Base-by-base conservation (phyloP, 73 alveolate species). In the Tetrahymena elliotti region DNA sequence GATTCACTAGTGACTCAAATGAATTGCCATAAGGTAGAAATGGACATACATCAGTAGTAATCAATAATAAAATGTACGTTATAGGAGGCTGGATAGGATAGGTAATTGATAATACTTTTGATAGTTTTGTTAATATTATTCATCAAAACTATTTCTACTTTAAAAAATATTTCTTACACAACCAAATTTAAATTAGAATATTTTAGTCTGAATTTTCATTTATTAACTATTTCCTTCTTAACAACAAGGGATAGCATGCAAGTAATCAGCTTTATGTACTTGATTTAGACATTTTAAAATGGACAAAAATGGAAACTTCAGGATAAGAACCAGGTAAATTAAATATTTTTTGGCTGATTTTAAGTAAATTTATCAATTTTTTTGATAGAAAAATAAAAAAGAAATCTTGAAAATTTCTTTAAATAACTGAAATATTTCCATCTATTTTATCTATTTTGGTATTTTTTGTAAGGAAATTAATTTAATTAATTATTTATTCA, bases 81-180 rank as follows among this genome's bases (percentile, higher is more conserved):
- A 95, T 98, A 47, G 99, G 99, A 2, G 99, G 99, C 6, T 98
- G 99, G 99, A 94, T 97, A 35, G 99, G 99, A 22, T 93, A 95
- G 38, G 98, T 98, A 22, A 97, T 98, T 8, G 4, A 47, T 12
- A 18, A 24, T 0, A 18, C 11, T 27, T 3, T 1, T 68, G 20
- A 11, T 68, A 68, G 36, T 31, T 27, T 24, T 68, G 12, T 68
- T 68, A 68, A 27, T 15, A n/a, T 18, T 53, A 68, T 68, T 10
- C 15, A 10, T 40, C 10, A n/a, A 68, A 27, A 6, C 88, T 68
- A 68, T 68, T 68, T 68, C 88, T 68, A 68, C 88, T 68, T 68
- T 68, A n/a, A 16, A 27, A 68, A 68, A 68, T 27, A 18, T 3
- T 7, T 27, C 33, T 53, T 68, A 31, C 10, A 27, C 38, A 68